Percentiles rank a stretch among this genome's conserved stretches.
Evolutionary conservation across 2,329 filamentous ascomycete species (phyloP).

Genomic region (Dactylellina haptotyla): DNA sequence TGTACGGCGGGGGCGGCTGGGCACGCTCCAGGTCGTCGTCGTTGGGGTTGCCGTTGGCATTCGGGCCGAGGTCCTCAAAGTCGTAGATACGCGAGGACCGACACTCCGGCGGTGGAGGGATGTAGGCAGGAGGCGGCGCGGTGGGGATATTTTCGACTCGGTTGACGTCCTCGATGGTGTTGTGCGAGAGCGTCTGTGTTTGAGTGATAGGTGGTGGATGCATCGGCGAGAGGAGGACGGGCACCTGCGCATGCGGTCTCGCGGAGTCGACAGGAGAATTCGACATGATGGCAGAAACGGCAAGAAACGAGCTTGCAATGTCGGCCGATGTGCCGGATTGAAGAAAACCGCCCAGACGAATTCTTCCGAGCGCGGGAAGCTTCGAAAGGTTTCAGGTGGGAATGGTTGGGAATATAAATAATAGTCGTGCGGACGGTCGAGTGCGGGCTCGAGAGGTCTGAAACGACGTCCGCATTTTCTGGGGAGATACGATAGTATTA

Average conservation of each 20-base stretch:
- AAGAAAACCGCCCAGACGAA: slow-evolving; percentile 13
- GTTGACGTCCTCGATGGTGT: slow-evolving; percentile 6
- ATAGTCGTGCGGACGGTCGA: slow-evolving; percentile 5
- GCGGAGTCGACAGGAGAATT: slow-evolving; percentile 25
- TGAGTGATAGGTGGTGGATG: slow-evolving; percentile 1
- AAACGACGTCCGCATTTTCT: neutral
- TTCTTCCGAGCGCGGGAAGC: slow-evolving; percentile 14
- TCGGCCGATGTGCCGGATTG: slow-evolving; percentile 36
- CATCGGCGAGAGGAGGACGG: neutral
- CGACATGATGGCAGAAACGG: slow-evolving; percentile 39
- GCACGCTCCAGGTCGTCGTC: slow-evolving; percentile 44
- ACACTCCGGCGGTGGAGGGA: slow-evolving; percentile 41
- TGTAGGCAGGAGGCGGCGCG: slow-evolving; percentile 46
- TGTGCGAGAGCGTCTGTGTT: neutral
- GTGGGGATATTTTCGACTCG: slow-evolving; percentile 35
- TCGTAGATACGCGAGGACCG: slow-evolving; percentile 47
- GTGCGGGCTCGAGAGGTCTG: neutral
- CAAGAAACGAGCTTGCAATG: slow-evolving; percentile 10
- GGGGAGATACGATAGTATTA: no score
- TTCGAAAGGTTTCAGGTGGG: slow-evolving; percentile 29
- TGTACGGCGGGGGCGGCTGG: slow-evolving; percentile 44
- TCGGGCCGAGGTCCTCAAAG: slow-evolving; percentile 16
- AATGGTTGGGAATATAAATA: slow-evolving; percentile 34
- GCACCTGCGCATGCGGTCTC: slow-evolving; percentile 15
- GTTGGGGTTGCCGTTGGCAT: slow-evolving; percentile 5